Evolutionary conservation across 2,329 filamentous ascomycete species (phyloP).

Genomic region (Colletotrichum karsti): DNA sequence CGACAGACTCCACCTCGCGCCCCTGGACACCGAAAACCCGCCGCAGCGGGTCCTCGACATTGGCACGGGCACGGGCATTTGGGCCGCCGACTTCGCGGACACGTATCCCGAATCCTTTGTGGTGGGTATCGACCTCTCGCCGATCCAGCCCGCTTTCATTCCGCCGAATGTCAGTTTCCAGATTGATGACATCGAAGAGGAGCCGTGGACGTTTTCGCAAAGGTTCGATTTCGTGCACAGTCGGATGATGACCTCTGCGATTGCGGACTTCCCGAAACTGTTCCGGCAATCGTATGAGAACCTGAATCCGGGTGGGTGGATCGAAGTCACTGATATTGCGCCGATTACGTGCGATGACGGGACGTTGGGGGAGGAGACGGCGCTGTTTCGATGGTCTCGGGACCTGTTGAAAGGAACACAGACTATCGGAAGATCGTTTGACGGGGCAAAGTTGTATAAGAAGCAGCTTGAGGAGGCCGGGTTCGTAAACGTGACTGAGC

Average conservation of each 20-base stretch:
- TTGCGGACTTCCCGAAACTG: slow-evolving; percentile 33
- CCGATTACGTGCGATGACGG: slow-evolving; percentile 51
- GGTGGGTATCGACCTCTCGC: slow-evolving; percentile 65
- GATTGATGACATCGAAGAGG: slow-evolving; percentile 54
- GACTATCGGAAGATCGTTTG: slow-evolving; percentile 39
- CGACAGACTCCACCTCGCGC: slow-evolving; percentile 38
- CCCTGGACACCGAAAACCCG: slow-evolving; percentile 32
- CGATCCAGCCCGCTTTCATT: slow-evolving; percentile 64
- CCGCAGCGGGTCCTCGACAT: slow-evolving; percentile 49
- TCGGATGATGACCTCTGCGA: slow-evolving; percentile 31
- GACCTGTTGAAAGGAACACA: neutral
- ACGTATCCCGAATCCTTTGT: slow-evolving; percentile 54
- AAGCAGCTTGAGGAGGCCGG: slow-evolving; percentile 54
- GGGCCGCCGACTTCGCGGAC: slow-evolving; percentile 56
- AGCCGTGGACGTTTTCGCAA: slow-evolving; percentile 45
- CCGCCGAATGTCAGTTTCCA: slow-evolving; percentile 70
- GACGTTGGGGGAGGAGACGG: slow-evolving; percentile 36
- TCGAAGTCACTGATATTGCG: slow-evolving; percentile 53
- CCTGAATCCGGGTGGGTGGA: slow-evolving; percentile 52
- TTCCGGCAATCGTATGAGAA: slow-evolving; percentile 32
- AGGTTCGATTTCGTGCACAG: slow-evolving; percentile 38
- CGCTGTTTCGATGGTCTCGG: slow-evolving; percentile 1
- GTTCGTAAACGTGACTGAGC: slow-evolving; percentile 56
- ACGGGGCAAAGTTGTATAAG: slow-evolving; percentile 39
- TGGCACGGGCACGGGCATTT: slow-evolving; percentile 56